Conservation (phyloP, 768 basidiomycete genomes). For the Kwoniella dejecticola region DNA sequence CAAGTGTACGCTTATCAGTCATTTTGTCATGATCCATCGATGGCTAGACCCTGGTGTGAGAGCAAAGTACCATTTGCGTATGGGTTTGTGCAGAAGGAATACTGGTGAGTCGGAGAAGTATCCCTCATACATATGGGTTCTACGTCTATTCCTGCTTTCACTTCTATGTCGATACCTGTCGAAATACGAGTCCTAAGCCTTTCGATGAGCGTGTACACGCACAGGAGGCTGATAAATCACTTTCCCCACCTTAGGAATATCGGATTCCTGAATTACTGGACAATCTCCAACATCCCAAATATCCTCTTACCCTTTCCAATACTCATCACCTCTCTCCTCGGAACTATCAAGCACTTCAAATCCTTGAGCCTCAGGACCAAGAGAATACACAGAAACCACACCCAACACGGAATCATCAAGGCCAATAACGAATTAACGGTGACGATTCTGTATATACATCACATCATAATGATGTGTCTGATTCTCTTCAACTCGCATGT, state of each 20-base stretch:
- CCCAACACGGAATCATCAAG: neutral
- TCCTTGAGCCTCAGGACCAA: neutral
- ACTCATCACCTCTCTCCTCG: constrained; percentile 61
- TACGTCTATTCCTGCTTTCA: too few relatives aligned
- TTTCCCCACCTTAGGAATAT: constrained; percentile 60
- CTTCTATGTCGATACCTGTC: too few relatives aligned
- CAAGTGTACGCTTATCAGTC: constrained; percentile 67
- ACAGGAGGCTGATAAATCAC: too few relatives aligned
- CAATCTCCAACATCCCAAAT: constrained; percentile 77
- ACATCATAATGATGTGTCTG: constrained; percentile 64
- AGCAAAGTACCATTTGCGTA: constrained; percentile 70
- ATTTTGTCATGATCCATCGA: constrained; percentile 62
- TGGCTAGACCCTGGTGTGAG: constrained; percentile 66
- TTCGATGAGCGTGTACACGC: too few relatives aligned
- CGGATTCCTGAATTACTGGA: constrained; percentile 87
- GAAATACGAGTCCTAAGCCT: too few relatives aligned
- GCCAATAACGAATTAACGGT: constrained; percentile 56
- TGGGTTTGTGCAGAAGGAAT: constrained; percentile 73
- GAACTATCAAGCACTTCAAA: constrained; percentile 45
- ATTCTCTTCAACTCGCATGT: constrained; percentile 79
- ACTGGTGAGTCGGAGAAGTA: constrained; percentile 63
- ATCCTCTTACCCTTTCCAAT: constrained; percentile 77
- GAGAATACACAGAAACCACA: constrained; percentile 11
- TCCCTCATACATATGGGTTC: too few relatives aligned
- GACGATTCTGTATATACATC: constrained; percentile 75